Percentiles rank a stretch among this genome's conserved stretches.
phyloP scores from a whole-genome alignment of 495 filamentous ascomycete species.

The Penicillium angulare region DNA sequence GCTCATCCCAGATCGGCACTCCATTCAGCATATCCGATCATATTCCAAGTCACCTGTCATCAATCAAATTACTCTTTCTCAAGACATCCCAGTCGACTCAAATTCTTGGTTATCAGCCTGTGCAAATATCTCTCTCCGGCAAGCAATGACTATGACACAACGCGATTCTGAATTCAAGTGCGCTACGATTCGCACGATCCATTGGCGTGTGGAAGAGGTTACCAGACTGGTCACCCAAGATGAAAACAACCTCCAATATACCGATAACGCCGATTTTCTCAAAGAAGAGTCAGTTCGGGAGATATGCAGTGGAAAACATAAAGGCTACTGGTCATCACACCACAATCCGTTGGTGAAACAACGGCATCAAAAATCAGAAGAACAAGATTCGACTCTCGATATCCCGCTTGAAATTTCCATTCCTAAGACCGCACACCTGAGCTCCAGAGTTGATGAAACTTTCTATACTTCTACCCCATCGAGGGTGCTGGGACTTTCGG shows the following conservation, averaged over 20 bases:
- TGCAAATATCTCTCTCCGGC: not conserved
- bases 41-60: not conserved
- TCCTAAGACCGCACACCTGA: not conserved
- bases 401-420: not conserved
- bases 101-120: not conserved
- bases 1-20: not conserved
- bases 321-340: not conserved
- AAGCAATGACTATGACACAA: not conserved
- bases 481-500: not conserved
- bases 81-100: not conserved
- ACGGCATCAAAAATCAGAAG: not conserved
- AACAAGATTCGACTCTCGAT: not conserved
- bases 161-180: not conserved
- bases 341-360: not conserved
- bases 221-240: not conserved
- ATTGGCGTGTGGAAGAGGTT: slow-evolving; percentile 1
- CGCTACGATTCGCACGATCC: not conserved
- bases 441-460: not conserved
- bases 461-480: not conserved
- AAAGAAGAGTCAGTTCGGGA: not conserved
- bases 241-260: not conserved
- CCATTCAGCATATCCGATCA: not conserved
- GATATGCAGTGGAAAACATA: not conserved
- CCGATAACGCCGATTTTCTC: not conserved
- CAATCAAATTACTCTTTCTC: not conserved